A percentile compares a stretch with the other conserved stretches of the same genome.
Evolutionary conservation across 331 rosid species (phyloP).

Genomic region (Cydonia oblonga): DNA sequence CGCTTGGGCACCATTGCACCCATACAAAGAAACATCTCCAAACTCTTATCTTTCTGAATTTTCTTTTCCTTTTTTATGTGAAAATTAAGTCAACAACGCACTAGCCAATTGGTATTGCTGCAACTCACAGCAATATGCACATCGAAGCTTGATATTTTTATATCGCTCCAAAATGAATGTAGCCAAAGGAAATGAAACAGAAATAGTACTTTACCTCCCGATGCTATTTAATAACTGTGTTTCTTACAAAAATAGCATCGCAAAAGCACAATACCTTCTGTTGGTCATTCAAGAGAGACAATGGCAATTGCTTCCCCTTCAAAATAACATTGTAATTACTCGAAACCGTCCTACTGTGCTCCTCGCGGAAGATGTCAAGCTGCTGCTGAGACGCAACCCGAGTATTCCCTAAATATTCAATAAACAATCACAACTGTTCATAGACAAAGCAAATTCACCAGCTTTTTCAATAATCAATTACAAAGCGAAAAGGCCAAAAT

Average conservation of each 20-base stretch:
- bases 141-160: not conserved
- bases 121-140: not conserved
- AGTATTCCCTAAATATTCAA: conserved; percentile 42
- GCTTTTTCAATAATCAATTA: not conserved
- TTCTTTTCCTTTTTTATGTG: not conserved
- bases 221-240: not conserved
- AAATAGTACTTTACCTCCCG: not conserved
- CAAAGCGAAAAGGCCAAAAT: not conserved
- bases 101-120: not conserved
- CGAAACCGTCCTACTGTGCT: conserved; percentile 47
- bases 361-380: conserved; percentile 72
- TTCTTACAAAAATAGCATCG: not conserved
- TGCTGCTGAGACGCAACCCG: conserved; percentile 71
- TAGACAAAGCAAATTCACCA: not conserved
- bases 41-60: not conserved
- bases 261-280: conserved; percentile 42
- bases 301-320: conserved; percentile 55
- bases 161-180: not conserved
- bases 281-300: conserved; percentile 66
- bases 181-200: not conserved
- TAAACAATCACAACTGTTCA: not conserved
- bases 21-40: not conserved
- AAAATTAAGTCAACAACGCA: not conserved
- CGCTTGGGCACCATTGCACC: not conserved
- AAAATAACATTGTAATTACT: conserved; percentile 62